Conservation (phyloP, 2,329 filamentous ascomycete species). For the Ceratocystis cubensis region DNA sequence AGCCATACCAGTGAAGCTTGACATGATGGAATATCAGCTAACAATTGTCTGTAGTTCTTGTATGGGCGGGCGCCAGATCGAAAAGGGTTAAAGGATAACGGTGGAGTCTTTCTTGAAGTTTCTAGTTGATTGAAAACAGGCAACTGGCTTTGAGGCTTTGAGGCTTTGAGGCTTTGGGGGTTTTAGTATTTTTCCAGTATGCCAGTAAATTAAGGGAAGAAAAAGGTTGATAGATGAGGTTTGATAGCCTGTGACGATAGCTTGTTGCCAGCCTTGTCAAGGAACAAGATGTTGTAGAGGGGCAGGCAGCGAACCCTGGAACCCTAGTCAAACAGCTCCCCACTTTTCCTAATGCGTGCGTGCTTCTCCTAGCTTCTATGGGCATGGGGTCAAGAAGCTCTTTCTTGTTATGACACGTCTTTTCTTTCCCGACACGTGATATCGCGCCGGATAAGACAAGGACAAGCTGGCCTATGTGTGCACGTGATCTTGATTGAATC, state of each 20-base stretch:
- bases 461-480: background rate
- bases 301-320: background rate
- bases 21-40: background rate
- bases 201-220: background rate
- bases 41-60: background rate
- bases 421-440: background rate
- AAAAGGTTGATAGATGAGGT: background rate
- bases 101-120: background rate
- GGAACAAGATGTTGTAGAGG: background rate
- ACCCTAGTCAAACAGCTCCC: background rate
- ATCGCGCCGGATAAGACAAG: background rate
- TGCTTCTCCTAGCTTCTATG: slow-evolving; percentile 3
- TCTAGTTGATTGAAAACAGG: no score
- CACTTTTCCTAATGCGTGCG: background rate
- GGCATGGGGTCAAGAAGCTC: no score
- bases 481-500: background rate
- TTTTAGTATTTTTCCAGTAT: no score
- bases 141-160: no score
- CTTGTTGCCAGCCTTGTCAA: slow-evolving; percentile 15
- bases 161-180: no score
- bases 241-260: slow-evolving; percentile 11
- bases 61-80: background rate
- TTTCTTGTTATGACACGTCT: background rate
- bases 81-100: background rate
- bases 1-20: slow-evolving; percentile 8